phyloP scores from a whole-genome alignment of 106 monocot species.

The Ottelia alismoides region DNA sequence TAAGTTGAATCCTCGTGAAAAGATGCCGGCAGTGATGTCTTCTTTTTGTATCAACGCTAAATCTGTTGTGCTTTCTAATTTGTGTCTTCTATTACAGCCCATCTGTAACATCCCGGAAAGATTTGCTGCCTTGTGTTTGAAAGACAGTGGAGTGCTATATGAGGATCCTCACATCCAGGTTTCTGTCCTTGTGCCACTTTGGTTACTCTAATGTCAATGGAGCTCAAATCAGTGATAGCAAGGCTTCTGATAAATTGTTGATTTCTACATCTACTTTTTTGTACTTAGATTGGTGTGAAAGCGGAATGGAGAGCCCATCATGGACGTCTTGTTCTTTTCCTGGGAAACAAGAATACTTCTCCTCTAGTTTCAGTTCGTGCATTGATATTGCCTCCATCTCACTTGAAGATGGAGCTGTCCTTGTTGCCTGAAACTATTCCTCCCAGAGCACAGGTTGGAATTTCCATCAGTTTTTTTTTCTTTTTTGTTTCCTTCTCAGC shows the following conservation, averaged over 20 bases:
- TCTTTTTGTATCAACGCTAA: too few species aligned
- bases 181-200: too few species aligned
- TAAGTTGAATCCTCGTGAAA: too few species aligned
- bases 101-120: slow-evolving; percentile 70
- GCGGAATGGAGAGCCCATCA: slow-evolving; percentile 87
- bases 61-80: too few species aligned
- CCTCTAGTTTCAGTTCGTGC: slow-evolving; percentile 65
- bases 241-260: too few species aligned
- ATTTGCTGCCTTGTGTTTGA: slow-evolving; percentile 72
- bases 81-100: slow-evolving; percentile 39
- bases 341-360: slow-evolving; percentile 94
- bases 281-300: slow-evolving; percentile 75
- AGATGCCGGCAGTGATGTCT: too few species aligned
- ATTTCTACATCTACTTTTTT: too few species aligned
- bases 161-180: slow-evolving; percentile 98
- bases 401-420: slow-evolving; percentile 74
- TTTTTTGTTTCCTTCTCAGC: background rate
- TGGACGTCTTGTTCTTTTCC: slow-evolving; percentile 84
- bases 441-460: slow-evolving; percentile 92
- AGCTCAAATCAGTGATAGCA: too few species aligned
- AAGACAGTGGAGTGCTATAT: slow-evolving; percentile 93
- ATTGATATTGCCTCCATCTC: slow-evolving; percentile 72
- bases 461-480: background rate
- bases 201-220: too few species aligned
- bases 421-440: slow-evolving; percentile 91